Base-by-base conservation (phyloP, 805 yeast species). In the Candida railenensis region DNA sequence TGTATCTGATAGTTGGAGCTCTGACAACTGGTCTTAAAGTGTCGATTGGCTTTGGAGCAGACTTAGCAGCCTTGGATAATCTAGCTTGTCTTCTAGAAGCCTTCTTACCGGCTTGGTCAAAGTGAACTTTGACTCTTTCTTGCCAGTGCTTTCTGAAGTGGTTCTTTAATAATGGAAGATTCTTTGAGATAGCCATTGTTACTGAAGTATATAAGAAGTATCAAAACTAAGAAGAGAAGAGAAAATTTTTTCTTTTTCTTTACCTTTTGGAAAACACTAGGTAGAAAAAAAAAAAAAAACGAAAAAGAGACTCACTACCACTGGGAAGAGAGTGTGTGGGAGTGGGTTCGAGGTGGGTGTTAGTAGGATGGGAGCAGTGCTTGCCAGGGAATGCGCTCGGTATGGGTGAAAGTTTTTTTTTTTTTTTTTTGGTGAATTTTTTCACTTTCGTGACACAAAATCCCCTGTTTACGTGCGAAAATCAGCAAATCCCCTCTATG, bases 91-190 rank as follows among this genome's bases (percentile, higher is more conserved):
- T 87, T 86, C 99, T 90, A 59, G 96, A 85, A 70, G 80, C 90
- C 86, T 94, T 94, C 86, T 92, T 90, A 77, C 99, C 99, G 72
- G 99, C 97, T 84, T 94, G 99, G 92, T 94, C 97, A 74, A 94
- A 87, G 90, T 95, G 99, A 69, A 89, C 97, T 77, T 83, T 89
- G 84, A 94, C 99, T 74, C 98, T 89, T 80, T 89, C 96, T 82
- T 94, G 98, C 99, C 99, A 94, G 96, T 92, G 92, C 89, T 92
- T 92, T 85, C 97, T 87, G 96, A 92, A 92, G 84, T 94, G 99
- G 87, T 92, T 92, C 87, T 89, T 89, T 85, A 89, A 87, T 82
- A 92, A 82, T 83, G 98, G 96, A 82, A 90, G 85, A 83, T 92
- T 92, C 91, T 94, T 92, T 67, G 94, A 79, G 85, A 94, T 90